Percentiles rank a stretch among this genome's conserved stretches.
These are phyloP conservation scores for Magnolia officinalis DNA, from an alignment of 164 flowering plant species.

Conservation along the genomic window DNA sequence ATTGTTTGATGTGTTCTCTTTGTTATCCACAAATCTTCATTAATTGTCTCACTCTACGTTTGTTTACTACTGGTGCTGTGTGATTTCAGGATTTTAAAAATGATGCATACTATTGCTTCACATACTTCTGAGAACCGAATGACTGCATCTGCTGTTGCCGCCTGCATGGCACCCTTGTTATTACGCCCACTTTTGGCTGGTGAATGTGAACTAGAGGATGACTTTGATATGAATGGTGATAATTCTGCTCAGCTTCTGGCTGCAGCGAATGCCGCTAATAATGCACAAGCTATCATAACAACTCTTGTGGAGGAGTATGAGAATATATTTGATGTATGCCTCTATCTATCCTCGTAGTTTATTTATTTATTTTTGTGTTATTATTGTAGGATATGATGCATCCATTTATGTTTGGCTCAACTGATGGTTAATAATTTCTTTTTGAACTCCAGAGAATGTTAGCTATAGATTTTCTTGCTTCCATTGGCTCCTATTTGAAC, in stretches of 20 bases:
- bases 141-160: slow-evolving; percentile 97
- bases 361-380: neutral
- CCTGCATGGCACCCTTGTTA: slow-evolving; percentile 98
- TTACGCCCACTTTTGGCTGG: slow-evolving; percentile 94
- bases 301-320: slow-evolving; percentile 92
- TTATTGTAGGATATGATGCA: neutral
- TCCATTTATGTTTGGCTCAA: neutral
- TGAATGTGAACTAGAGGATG: slow-evolving; percentile 95
- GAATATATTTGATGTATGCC: slow-evolving; percentile 82
- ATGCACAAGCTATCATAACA: slow-evolving; percentile 87
- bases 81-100: slow-evolving; percentile 70
- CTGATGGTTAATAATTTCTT: neutral
- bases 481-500: neutral
- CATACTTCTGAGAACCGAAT: slow-evolving; percentile 90
- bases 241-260: slow-evolving; percentile 95
- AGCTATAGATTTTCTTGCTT: neutral
- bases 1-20: neutral
- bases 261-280: slow-evolving; percentile 99
- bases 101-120: slow-evolving; percentile 85
- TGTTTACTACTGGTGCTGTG: neutral
- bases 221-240: slow-evolving; percentile 75
- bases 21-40: no score
- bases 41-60: neutral
- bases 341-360: neutral
- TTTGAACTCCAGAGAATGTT: neutral